These are phyloP conservation scores for Globisporangium lucens DNA, from an alignment of 352 stramenopile genomes.

Conservation along the genomic window DNA sequence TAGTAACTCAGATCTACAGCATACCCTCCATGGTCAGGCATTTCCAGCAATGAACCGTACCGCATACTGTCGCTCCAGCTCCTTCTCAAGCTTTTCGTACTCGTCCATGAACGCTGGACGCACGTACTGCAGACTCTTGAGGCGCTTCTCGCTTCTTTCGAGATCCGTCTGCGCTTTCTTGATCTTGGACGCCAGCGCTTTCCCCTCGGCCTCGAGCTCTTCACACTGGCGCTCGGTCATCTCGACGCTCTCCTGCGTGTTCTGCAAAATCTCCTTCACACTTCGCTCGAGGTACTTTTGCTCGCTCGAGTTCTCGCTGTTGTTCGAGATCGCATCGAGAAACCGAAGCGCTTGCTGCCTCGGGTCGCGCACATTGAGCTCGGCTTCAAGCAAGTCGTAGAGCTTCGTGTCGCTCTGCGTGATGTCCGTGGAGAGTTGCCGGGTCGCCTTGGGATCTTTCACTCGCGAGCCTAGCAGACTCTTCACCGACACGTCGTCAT, in stretches of 20 bases:
- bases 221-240: slow-evolving; percentile 85
- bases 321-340: slow-evolving; percentile 88
- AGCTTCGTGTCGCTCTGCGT: slow-evolving; percentile 91
- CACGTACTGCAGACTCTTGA: slow-evolving; percentile 91
- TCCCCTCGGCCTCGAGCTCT: slow-evolving; percentile 92
- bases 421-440: slow-evolving; percentile 91
- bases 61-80: slow-evolving; percentile 95
- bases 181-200: slow-evolving; percentile 89
- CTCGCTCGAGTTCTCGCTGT: slow-evolving; percentile 79
- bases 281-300: slow-evolving; percentile 88
- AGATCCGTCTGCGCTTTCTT: slow-evolving; percentile 94
- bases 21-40: background rate
- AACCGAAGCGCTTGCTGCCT: slow-evolving; percentile 89
- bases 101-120: slow-evolving; percentile 97
- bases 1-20: background rate
- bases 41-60: slow-evolving; percentile 40
- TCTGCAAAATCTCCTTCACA: slow-evolving; percentile 68
- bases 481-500: slow-evolving; percentile 70
- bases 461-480: slow-evolving; percentile 71
- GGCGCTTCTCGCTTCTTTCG: slow-evolving; percentile 93
- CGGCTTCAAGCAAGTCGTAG: slow-evolving; percentile 89
- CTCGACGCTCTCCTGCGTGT: slow-evolving; percentile 85
- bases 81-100: slow-evolving; percentile 96
- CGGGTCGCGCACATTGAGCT: slow-evolving; percentile 85
- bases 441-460: slow-evolving; percentile 89